Evolutionary conservation across 441 rosid genomes (phyloP).

Genomic region (Geranium incanum): DNA sequence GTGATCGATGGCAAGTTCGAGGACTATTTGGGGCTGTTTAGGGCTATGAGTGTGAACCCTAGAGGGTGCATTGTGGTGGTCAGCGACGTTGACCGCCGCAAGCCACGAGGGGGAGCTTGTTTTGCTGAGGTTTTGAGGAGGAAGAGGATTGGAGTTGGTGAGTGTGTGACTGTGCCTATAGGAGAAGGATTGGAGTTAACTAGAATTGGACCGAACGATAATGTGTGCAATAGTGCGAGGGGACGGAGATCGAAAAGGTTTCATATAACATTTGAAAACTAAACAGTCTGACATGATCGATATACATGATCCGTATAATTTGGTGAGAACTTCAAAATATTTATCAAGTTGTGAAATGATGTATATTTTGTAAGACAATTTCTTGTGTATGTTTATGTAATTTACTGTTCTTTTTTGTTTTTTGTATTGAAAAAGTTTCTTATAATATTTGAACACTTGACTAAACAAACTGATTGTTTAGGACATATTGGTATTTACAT

Average conservation of each 20-base stretch:
- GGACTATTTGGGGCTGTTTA: slow-evolving; percentile 14
- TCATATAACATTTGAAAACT: slow-evolving; percentile 5
- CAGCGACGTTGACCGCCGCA: background rate
- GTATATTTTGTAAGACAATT: too few relatives aligned
- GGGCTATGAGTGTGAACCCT: slow-evolving; percentile 5
- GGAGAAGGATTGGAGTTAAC: slow-evolving; percentile 31
- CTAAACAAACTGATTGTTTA: too few relatives aligned
- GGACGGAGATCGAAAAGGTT: slow-evolving; percentile 20
- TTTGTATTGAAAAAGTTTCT: too few relatives aligned
- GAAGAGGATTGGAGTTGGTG: slow-evolving; percentile 4
- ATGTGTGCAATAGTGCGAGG: background rate
- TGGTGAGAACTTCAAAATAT: too few relatives aligned
- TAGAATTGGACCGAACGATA: slow-evolving; percentile 11
- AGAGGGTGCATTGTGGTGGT: slow-evolving; percentile 15
- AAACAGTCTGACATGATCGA: too few relatives aligned
- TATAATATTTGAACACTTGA: too few relatives aligned
- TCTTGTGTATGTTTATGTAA: too few relatives aligned
- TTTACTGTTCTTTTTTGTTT: too few relatives aligned
- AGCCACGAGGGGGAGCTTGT: background rate
- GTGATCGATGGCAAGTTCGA: slow-evolving; percentile 18
- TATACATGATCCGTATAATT: too few relatives aligned
- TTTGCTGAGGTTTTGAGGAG: slow-evolving; percentile 16
- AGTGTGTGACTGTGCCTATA: slow-evolving; percentile 19
- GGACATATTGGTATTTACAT: too few relatives aligned
- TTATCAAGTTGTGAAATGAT: too few relatives aligned